Conservation (phyloP, 129 eudicot genomes). For the Flaveria ramosissima region DNA sequence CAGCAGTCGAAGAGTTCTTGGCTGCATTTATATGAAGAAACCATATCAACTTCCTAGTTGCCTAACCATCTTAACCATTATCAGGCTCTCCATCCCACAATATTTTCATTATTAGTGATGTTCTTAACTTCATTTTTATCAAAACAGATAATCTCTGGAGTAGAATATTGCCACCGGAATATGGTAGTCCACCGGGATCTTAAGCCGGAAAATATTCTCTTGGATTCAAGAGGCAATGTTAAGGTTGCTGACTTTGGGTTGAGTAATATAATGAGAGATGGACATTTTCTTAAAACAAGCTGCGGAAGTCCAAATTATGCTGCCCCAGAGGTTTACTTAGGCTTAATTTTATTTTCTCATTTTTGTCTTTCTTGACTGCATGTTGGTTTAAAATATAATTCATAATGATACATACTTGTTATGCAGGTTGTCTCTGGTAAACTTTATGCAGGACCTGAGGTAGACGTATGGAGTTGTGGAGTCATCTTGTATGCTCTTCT, state of each 20-base stretch:
- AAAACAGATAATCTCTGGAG: slow-evolving; percentile 66
- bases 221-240: slow-evolving; percentile 70
- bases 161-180: slow-evolving; percentile 84
- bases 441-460: slow-evolving; percentile 89
- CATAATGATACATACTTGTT: slow-evolving; percentile 2
- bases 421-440: slow-evolving; percentile 84
- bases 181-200: slow-evolving; percentile 92
- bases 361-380: not conserved
- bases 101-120: not conserved
- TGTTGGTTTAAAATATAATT: not conserved
- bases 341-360: not conserved
- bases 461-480: slow-evolving; percentile 94
- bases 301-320: slow-evolving; percentile 95
- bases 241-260: slow-evolving; percentile 82
- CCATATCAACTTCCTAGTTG: not conserved
- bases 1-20: slow-evolving; percentile 1
- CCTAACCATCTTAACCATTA: slow-evolving; percentile 1
- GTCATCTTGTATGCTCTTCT: slow-evolving; percentile 90
- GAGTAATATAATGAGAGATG: slow-evolving; percentile 83
- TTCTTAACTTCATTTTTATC: not conserved
- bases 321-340: slow-evolving; percentile 75
- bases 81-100: not conserved
- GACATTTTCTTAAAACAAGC: slow-evolving; percentile 86
- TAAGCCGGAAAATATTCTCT: slow-evolving; percentile 77
- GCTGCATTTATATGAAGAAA: slow-evolving; percentile 10